phyloP scores from a whole-genome alignment of 331 rosid species.

The Quercus tomentella region DNA sequence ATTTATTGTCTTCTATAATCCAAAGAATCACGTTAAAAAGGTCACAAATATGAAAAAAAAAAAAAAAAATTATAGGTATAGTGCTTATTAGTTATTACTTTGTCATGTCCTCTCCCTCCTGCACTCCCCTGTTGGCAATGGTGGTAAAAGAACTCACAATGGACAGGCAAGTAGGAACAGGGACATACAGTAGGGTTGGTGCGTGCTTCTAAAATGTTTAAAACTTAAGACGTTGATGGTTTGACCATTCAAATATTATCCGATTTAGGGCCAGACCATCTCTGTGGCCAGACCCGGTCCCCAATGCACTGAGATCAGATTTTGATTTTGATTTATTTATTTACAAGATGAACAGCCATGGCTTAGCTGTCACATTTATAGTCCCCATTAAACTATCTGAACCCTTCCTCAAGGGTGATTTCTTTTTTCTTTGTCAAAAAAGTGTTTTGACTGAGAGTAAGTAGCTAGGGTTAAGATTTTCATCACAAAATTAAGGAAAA shows the following conservation, averaged over 20 bases:
- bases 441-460: too few species aligned
- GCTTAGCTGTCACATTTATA: constrained; percentile 40
- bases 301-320: constrained; percentile 17
- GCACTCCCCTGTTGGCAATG: neutral
- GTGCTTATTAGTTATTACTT: too few species aligned
- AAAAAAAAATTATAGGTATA: too few species aligned
- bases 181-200: too few species aligned
- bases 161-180: neutral
- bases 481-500: too few species aligned
- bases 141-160: neutral
- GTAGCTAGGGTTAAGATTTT: too few species aligned
- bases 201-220: neutral
- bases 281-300: neutral
- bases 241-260: neutral
- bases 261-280: neutral
- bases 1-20: too few species aligned
- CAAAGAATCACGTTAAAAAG: too few species aligned
- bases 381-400: neutral
- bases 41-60: too few species aligned
- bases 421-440: too few species aligned
- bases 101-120: too few species aligned
- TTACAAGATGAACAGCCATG: constrained; percentile 17
- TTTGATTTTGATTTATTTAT: neutral
- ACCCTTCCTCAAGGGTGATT: neutral
- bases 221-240: neutral